Evolutionary conservation across 75 land plant species (phyloP).

Genomic region (Isoetes taiwanensis): DNA sequence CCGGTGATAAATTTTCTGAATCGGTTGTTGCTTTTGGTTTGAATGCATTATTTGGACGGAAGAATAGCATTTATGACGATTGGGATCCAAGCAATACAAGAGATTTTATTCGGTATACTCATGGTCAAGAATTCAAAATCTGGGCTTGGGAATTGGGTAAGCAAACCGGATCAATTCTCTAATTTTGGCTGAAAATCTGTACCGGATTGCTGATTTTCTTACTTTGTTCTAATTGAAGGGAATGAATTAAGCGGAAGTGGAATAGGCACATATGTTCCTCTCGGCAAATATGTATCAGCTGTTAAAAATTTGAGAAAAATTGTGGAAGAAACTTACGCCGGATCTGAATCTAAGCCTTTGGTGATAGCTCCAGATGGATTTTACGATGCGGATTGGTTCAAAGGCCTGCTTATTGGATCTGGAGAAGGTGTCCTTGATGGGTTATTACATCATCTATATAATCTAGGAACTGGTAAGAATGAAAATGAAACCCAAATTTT

Average conservation of each 20-base stretch:
- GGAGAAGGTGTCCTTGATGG: conserved; percentile 43
- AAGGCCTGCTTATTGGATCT: conserved; percentile 28
- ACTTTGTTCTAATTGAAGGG: too few species aligned
- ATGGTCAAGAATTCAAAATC: too few species aligned
- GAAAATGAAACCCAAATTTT: not conserved
- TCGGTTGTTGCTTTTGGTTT: too few species aligned
- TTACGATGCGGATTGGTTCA: conserved; percentile 49
- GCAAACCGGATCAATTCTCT: too few species aligned
- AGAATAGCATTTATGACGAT: too few species aligned
- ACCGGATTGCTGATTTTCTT: too few species aligned
- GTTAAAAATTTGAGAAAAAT: conserved; percentile 26
- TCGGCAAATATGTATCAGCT: conserved; percentile 54
- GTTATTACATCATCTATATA: conserved; percentile 76
- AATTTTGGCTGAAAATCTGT: too few species aligned
- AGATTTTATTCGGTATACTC: too few species aligned
- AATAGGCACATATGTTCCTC: conserved; percentile 46
- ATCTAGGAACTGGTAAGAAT: conserved; percentile 73
- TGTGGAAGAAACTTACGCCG: conserved; percentile 35
- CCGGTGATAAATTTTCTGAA: too few species aligned
- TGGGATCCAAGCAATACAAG: too few species aligned
- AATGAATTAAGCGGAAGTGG: conserved; percentile 75
- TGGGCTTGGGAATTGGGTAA: too few species aligned
- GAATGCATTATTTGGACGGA: too few species aligned
- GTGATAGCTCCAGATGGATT: conserved; percentile 77
- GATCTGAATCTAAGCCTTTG: conserved; percentile 23